These are phyloP conservation scores for Puya raimondii DNA, from an alignment of 176 grass and related monocot species.

Conservation along the genomic window DNA sequence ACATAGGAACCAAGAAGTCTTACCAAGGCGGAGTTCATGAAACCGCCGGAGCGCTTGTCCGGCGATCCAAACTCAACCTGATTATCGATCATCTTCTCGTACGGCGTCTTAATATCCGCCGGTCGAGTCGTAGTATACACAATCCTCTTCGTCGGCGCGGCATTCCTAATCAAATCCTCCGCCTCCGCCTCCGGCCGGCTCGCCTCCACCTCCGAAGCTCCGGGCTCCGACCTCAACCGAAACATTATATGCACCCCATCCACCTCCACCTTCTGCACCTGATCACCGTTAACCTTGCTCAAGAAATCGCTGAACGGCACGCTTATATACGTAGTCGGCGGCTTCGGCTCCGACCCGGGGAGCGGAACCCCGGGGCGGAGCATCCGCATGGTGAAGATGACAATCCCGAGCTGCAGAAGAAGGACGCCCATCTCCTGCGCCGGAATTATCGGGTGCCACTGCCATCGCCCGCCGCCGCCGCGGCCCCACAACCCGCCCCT, in stretches of 20 bases:
- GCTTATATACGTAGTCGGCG: constrained; percentile 47
- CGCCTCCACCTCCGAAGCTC: constrained; percentile 19
- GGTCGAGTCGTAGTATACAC: constrained; percentile 79
- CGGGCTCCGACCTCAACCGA: constrained; percentile 48
- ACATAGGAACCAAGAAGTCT: constrained; percentile 7
- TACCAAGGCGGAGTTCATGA: constrained; percentile 93
- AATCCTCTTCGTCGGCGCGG: constrained; percentile 47
- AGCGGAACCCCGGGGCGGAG: constrained; percentile 62
- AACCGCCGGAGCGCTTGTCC: constrained; percentile 72
- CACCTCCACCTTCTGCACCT: constrained; percentile 94
- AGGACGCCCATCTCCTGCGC: constrained; percentile 84
- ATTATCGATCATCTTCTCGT: constrained; percentile 98
- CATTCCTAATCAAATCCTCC: constrained; percentile 32
- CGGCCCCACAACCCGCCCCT: constrained; percentile 24
- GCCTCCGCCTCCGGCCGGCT: constrained; percentile 24
- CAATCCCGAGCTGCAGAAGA: constrained; percentile 80
- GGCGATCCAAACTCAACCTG: constrained; percentile 93
- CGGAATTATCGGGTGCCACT: constrained; percentile 83
- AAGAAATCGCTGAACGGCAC: constrained; percentile 90
- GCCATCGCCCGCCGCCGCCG: constrained; percentile 51
- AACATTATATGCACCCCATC: constrained; percentile 94
- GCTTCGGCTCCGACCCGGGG: constrained; percentile 63
- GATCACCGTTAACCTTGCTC: constrained; percentile 77
- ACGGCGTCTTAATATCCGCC: constrained; percentile 85
- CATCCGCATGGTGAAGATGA: constrained; percentile 75